Evolutionary conservation across 2,329 filamentous ascomycete genomes (phyloP).

Genomic region (Phoma sp.): DNA sequence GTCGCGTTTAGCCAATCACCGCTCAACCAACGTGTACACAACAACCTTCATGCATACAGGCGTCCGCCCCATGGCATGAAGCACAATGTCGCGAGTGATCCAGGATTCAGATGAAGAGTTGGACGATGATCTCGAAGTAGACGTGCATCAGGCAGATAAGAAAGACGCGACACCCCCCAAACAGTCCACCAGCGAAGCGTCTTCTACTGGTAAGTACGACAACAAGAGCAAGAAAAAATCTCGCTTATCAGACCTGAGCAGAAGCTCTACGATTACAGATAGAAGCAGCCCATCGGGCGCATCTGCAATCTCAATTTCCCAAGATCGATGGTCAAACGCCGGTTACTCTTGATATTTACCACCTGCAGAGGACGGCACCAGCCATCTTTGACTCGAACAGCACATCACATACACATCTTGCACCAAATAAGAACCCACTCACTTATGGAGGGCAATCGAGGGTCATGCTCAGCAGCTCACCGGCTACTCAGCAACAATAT

Average conservation of each 20-base stretch:
- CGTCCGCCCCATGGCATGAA: constrained; percentile 3
- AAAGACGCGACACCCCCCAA: constrained; percentile 26
- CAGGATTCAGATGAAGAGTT: constrained; percentile 49
- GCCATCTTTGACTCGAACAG: not conserved
- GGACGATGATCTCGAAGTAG: constrained; percentile 38
- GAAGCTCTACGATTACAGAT: constrained; percentile 21
- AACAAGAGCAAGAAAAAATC: no score
- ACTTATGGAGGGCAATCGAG: constrained; percentile 23
- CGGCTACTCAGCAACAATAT: not conserved
- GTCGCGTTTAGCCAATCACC: constrained; percentile 20
- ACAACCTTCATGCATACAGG: not conserved
- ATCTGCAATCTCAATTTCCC: constrained; percentile 27
- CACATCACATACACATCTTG: not conserved
- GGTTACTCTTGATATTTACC: not conserved
- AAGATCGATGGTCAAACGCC: constrained; percentile 12
- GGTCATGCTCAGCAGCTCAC: constrained; percentile 14
- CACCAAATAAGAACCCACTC: constrained; percentile 4
- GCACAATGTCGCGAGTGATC: constrained; percentile 37
- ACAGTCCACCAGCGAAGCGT: constrained; percentile 11
- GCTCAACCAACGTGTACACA: not conserved
- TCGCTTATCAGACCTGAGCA: not conserved
- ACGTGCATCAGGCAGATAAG: constrained; percentile 16
- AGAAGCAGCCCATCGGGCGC: constrained; percentile 34
- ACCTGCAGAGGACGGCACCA: not conserved
- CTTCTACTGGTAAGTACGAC: constrained; percentile 11